Evolutionary conservation across 306 rosid species (phyloP), one percentile per base, ranked within the genome.

Genomic region (Ochetophila trinervis): DNA sequence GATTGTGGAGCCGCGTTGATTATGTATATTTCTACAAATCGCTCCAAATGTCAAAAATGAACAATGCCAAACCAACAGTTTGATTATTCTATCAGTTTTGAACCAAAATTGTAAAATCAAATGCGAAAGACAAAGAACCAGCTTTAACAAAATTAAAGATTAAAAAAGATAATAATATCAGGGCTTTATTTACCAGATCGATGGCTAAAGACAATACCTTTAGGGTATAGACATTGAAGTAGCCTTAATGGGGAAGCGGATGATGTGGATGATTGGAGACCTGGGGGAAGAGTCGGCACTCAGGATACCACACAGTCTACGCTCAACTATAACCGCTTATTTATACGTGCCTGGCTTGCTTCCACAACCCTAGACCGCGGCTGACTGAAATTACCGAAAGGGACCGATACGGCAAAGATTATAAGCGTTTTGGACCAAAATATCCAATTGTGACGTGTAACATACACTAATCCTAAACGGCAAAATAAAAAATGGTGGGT

Each of bases 1-100:
- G 58, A 30, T 18, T 35, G 76, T 78, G 54, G 83, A 87, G 90
- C 85, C 86, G 21, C n/a, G 19, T 2, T 13, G 17, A 40, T 40
- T 8, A 40, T 8, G 45, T 10, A 40, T 40, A 40, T 12, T 62
- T 14, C 15, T n/a, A n/a, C n/a, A n/a, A n/a, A n/a, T n/a, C n/a
- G n/a, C 14, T n/a, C 3, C 64, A 18, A n/a, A 42, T 44, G 8
- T 30, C 1, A 20, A 19, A 11, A 36, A 9, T 54, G 7, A 5
- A 27, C 53, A 52, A n/a, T 40, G 15, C 45, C 45, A 40, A 23
- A 35, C 55, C 24, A 18, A 65, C 7, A 55, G 12, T 40, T 12
- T 40, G 45, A 42, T 50, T 3, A 50, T 13, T 59, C 8, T 22
- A 18, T 30, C 2, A 34, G 36, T 11, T 13, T 32, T 4, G 19